Percentiles rank a stretch among this genome's conserved stretches.
phyloP scores from a whole-genome alignment of 192 early-diverging fungal species.

The Coemansia sp. region DNA sequence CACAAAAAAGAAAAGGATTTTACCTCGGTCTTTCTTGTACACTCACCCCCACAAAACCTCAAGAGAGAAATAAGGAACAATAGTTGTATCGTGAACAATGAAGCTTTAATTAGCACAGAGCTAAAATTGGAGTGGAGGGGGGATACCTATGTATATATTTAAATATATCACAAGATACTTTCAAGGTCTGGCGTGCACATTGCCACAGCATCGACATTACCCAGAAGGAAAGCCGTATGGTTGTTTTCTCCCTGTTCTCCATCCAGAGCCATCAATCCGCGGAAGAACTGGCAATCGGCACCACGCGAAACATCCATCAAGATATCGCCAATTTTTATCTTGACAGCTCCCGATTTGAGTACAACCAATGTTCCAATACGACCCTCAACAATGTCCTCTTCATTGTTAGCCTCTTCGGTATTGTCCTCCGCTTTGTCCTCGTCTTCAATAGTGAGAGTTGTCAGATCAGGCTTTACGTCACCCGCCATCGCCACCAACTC shows the following conservation, averaged over 20 bases:
- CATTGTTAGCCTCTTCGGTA: constrained; percentile 13
- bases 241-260: constrained; percentile 9
- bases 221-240: constrained; percentile 40
- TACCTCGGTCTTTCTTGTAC: background rate
- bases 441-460: constrained; percentile 9
- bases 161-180: constrained; percentile 18
- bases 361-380: constrained; percentile 50
- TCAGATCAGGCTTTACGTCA: constrained; percentile 40
- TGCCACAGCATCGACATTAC: constrained; percentile 41
- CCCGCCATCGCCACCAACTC: constrained; percentile 16
- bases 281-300: constrained; percentile 51
- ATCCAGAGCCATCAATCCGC: constrained; percentile 40
- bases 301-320: constrained; percentile 49
- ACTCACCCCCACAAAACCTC: background rate
- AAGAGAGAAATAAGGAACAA: background rate
- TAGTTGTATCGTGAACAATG: background rate
- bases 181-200: constrained; percentile 55
- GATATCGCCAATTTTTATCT: constrained; percentile 42
- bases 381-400: constrained; percentile 27
- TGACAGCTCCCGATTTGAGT: constrained; percentile 42
- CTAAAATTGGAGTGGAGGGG: background rate
- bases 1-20: background rate
- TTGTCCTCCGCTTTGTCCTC: constrained; percentile 17
- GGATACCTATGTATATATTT: background rate
- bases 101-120: background rate